Percentiles rank a stretch among this genome's conserved stretches.
Evolutionary conservation across 163 green algal species (phyloP).

Genomic region (Chlamydomonas reinhardtii): DNA sequence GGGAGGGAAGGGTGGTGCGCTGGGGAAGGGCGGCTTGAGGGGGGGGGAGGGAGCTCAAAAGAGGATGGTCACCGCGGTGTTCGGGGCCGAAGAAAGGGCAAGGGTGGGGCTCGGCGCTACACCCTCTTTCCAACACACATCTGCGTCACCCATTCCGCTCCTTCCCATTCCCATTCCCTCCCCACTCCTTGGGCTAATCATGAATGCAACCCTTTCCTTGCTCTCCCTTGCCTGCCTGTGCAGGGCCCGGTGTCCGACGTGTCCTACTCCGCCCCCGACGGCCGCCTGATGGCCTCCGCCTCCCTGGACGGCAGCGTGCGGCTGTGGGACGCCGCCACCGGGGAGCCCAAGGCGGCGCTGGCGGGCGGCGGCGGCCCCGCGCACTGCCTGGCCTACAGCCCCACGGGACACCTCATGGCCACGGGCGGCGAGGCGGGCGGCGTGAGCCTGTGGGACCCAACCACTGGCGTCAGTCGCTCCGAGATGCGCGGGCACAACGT

Average conservation of each 20-base stretch:
- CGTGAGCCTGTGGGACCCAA: slow-evolving; percentile 15
- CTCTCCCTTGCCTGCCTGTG: no score
- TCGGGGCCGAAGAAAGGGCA: no score
- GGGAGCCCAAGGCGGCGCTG: slow-evolving; percentile 40
- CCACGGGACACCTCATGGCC: slow-evolving; percentile 24
- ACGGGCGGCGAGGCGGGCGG: slow-evolving; percentile 19
- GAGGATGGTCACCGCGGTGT: no score
- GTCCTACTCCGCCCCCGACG: slow-evolving; percentile 8
- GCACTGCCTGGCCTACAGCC: slow-evolving; percentile 22
- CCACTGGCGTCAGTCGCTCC: background rate
- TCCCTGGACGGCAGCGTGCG: background rate
- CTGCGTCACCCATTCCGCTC: no score
- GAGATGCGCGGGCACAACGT: background rate
- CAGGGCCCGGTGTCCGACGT: slow-evolving; percentile 1
- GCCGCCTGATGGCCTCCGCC: background rate
- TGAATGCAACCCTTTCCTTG: no score
- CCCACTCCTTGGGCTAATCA: no score
- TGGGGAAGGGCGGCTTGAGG: no score
- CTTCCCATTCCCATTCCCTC: no score
- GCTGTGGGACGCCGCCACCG: background rate
- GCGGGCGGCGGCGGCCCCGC: background rate
- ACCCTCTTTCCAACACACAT: no score
- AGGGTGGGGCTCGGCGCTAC: no score
- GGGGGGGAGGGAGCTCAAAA: no score
- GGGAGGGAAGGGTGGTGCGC: no score